Evolutionary conservation across 108 stramenopile genomes (phyloP).

Genomic region (Fistulifera solaris): DNA sequence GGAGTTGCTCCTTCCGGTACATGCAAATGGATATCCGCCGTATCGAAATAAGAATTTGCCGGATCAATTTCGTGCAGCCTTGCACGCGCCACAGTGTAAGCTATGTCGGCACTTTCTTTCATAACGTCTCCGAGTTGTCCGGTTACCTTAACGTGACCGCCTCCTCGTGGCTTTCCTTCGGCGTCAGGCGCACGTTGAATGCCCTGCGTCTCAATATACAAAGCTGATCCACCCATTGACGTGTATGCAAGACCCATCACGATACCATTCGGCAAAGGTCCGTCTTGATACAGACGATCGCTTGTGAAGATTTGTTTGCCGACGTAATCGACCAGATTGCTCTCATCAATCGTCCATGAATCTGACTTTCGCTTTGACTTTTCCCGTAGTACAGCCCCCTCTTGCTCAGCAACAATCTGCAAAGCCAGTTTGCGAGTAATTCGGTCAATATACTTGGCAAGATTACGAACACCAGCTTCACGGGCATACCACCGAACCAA

Average conservation of each 20-base stretch:
- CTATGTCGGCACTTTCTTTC: slow-evolving; percentile 91
- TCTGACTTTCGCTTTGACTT: slow-evolving; percentile 69
- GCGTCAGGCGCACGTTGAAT: slow-evolving; percentile 60
- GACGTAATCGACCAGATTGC: slow-evolving; percentile 83
- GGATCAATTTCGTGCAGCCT: slow-evolving; percentile 58
- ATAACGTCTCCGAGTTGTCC: slow-evolving; percentile 95
- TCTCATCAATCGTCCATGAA: slow-evolving; percentile 53
- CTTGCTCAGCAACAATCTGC: slow-evolving; percentile 77
- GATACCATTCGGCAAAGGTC: slow-evolving; percentile 86
- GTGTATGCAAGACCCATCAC: slow-evolving; percentile 99
- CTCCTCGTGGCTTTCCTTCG: slow-evolving; percentile 58
- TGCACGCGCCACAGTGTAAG: slow-evolving; percentile 89
- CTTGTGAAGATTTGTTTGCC: slow-evolving; percentile 90
- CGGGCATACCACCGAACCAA: slow-evolving; percentile 94
- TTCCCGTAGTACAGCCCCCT: slow-evolving; percentile 62
- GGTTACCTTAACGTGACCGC: slow-evolving; percentile 75
- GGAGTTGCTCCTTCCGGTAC: slow-evolving; percentile 99
- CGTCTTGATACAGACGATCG: slow-evolving; percentile 88
- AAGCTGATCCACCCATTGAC: slow-evolving; percentile 91
- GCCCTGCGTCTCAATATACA: slow-evolving; percentile 95
- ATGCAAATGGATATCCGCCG: slow-evolving; percentile 90
- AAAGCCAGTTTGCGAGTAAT: slow-evolving; percentile 86
- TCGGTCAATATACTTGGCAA: slow-evolving; percentile 93
- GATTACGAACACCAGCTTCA: slow-evolving; percentile 94
- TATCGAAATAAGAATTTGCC: slow-evolving; percentile 65